Evolutionary conservation across 192 early-diverging fungal species (phyloP).

Genomic region (Rhizophagus prolifer): DNA sequence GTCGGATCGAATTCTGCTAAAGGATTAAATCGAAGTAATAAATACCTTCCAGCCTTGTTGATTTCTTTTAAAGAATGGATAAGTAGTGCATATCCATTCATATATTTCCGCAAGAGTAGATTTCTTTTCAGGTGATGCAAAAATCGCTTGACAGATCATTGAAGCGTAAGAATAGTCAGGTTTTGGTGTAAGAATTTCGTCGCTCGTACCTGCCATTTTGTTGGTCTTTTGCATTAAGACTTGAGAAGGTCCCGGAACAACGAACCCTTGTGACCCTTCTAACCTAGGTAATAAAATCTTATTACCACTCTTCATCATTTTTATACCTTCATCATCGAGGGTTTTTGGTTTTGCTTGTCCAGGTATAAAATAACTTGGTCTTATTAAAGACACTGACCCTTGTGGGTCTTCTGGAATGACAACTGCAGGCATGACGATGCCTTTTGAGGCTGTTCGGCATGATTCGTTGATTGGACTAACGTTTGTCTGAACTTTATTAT

Average conservation of each 20-base stretch:
- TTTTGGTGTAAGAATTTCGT: background rate
- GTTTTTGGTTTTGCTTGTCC: background rate
- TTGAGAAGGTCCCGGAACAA: background rate
- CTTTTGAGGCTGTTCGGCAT: background rate
- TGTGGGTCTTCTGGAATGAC: background rate
- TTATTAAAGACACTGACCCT: background rate
- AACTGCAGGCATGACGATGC: background rate
- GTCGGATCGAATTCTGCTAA: slow-evolving; percentile 77
- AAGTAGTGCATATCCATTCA: background rate
- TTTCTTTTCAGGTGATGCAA: background rate
- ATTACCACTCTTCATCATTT: background rate
- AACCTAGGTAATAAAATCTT: background rate
- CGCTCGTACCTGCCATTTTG: background rate
- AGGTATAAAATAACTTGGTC: background rate
- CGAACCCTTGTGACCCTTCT: background rate
- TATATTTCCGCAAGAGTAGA: background rate
- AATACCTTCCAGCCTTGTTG: slow-evolving; percentile 5
- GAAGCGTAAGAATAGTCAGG: slow-evolving; percentile 3
- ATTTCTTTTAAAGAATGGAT: background rate
- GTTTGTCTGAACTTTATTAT: background rate
- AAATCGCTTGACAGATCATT: slow-evolving; percentile 3
- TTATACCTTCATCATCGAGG: background rate
- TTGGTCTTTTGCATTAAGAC: background rate
- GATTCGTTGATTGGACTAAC: background rate
- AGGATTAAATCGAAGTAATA: background rate